phyloP scores from a whole-genome alignment of 495 filamentous ascomycete species.

The Chlorociboria aeruginascens region DNA sequence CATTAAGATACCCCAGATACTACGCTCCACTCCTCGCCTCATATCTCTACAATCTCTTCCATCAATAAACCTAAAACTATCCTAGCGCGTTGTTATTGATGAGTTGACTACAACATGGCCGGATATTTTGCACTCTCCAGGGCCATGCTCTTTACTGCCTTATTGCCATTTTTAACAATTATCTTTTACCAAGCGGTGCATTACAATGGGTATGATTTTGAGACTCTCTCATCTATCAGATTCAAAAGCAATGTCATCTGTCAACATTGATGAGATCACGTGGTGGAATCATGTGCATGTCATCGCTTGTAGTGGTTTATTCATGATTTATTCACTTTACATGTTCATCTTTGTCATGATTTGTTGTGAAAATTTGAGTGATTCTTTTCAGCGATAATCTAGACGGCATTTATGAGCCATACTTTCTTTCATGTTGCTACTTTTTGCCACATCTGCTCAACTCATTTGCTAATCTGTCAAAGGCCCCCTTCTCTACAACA shows the following conservation, averaged over 20 bases:
- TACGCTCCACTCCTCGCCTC: no score
- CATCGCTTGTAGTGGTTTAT: no score
- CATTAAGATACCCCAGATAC: no score
- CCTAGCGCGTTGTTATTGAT: no score
- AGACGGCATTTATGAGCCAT: no score
- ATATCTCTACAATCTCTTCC: background rate
- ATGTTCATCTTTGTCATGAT: no score
- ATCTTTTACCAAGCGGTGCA: slow-evolving; percentile 15
- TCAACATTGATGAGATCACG: no score
- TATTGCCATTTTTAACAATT: slow-evolving; percentile 13
- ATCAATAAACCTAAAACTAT: background rate
- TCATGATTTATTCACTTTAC: no score
- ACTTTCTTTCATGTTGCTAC: background rate
- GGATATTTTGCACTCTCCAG: background rate
- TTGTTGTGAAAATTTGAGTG: no score
- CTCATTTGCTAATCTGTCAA: background rate
- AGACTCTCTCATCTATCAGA: background rate
- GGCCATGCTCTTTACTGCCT: background rate
- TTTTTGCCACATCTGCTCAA: background rate
- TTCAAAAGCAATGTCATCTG: no score
- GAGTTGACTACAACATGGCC: slow-evolving; percentile 5
- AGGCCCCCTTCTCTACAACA: background rate
- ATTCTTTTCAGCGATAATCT: no score
- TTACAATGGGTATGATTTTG: slow-evolving; percentile 8
- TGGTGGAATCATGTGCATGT: no score